Conservation (phyloP, 2,329 filamentous ascomycete species). For the Nemania sp. region DNA sequence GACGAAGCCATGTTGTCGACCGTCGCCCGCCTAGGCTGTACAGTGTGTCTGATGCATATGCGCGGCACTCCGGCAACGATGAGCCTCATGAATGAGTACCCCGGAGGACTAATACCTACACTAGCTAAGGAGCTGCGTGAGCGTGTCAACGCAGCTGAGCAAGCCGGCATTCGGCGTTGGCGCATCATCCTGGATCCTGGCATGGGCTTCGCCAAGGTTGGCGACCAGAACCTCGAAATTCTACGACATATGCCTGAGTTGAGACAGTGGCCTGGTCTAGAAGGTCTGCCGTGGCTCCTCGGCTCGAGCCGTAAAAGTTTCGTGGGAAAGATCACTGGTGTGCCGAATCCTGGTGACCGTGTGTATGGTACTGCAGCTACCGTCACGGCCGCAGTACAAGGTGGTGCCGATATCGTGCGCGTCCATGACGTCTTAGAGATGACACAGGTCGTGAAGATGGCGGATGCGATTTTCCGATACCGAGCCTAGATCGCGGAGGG, state of each 20-base stretch:
- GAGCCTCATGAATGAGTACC: conserved; percentile 71
- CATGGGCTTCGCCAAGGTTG: conserved; percentile 88
- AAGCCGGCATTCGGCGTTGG: conserved; percentile 85
- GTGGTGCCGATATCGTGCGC: conserved; percentile 87
- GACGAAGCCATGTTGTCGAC: conserved; percentile 83
- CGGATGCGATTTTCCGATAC: conserved; percentile 86
- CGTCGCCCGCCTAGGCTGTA: conserved; percentile 76
- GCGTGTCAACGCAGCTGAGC: conserved; percentile 75
- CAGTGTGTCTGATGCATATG: conserved; percentile 91
- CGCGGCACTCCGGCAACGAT: conserved; percentile 85
- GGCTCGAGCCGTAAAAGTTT: conserved; percentile 90
- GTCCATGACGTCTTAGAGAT: conserved; percentile 93
- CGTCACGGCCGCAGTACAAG: conserved; percentile 81
- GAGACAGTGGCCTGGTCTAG: conserved; percentile 65
- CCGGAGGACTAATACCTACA: conserved; percentile 38
- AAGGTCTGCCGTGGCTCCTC: conserved; percentile 82
- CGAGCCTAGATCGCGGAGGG: conserved; percentile 19
- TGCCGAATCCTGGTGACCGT: conserved; percentile 70
- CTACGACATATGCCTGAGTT: conserved; percentile 70
- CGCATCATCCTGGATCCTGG: conserved; percentile 94
- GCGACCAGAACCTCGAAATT: conserved; percentile 79
- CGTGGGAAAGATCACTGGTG: conserved; percentile 80
- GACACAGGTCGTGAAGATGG: conserved; percentile 80
- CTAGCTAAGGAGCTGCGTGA: conserved; percentile 68
- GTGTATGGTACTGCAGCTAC: conserved; percentile 87